Evolutionary conservation across 805 yeast genomes (phyloP).

Genomic region (Saccharomycodes ludwigii): DNA sequence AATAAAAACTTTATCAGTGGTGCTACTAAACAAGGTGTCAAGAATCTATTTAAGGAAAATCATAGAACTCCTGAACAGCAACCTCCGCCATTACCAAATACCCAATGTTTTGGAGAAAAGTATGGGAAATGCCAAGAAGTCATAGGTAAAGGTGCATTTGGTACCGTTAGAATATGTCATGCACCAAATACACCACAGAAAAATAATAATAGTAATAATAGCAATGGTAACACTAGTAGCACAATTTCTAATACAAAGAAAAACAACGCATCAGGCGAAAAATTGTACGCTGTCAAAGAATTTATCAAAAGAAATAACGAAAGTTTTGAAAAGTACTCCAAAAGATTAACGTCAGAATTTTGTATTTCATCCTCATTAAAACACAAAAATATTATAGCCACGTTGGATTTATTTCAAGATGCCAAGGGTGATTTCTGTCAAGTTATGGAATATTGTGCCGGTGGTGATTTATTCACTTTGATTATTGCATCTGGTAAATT

Average conservation of each 20-base stretch:
- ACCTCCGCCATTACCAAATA: conserved; percentile 20
- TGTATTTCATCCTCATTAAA: conserved; percentile 69
- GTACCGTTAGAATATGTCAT: conserved; percentile 84
- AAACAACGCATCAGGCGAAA: no score
- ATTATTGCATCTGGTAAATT: conserved; percentile 67
- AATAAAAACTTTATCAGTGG: conserved; percentile 1
- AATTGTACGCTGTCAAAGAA: conserved; percentile 76
- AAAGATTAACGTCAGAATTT: conserved; percentile 70
- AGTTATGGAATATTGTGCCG: conserved; percentile 76
- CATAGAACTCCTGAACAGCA: conserved; percentile 7
- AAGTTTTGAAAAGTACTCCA: conserved; percentile 51
- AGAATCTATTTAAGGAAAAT: conserved; percentile 6
- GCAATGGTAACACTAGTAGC: conserved; percentile 21
- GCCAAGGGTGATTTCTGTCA: conserved; percentile 75
- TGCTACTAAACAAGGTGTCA: conserved; percentile 14
- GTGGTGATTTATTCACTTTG: conserved; percentile 68
- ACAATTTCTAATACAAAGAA: no score
- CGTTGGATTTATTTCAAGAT: conserved; percentile 67
- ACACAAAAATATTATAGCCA: conserved; percentile 65
- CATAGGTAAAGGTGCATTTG: conserved; percentile 88
- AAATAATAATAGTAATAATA: conserved; percentile 14
- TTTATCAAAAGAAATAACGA: conserved; percentile 54
- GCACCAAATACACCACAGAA: no score
- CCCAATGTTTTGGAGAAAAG: conserved; percentile 63
- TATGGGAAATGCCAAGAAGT: conserved; percentile 94